A percentile compares a stretch with the other conserved stretches of the same genome.
Conservation (phyloP, 1,284 basidiomycete genomes). For the Fomitopsis pinicola region DNA sequence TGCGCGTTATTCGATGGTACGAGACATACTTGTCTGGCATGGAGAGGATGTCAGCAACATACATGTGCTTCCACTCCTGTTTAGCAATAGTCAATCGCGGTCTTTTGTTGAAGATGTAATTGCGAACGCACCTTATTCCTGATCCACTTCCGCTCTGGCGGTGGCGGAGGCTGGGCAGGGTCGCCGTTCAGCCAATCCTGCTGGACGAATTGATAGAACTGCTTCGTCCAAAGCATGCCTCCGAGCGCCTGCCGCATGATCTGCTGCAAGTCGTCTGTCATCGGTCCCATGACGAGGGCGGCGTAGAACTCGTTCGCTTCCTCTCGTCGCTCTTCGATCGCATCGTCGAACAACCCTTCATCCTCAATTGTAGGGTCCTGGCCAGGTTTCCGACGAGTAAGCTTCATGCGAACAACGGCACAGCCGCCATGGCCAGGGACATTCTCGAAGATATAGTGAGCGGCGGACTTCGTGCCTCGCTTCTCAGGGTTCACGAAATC, state of each 20-base stretch:
- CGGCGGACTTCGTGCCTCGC: slow-evolving; percentile 89
- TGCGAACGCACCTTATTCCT: slow-evolving; percentile 67
- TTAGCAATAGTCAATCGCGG: not conserved
- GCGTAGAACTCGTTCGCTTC: slow-evolving; percentile 97
- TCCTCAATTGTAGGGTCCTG: slow-evolving; percentile 82
- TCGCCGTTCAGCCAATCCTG: slow-evolving; percentile 96
- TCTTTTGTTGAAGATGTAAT: not conserved
- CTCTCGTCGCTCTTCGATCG: slow-evolving; percentile 82
- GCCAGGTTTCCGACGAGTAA: slow-evolving; percentile 75
- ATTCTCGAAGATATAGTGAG: slow-evolving; percentile 84
- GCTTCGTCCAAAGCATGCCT: slow-evolving; percentile 99
- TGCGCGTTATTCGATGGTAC: not conserved
- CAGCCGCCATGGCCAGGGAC: slow-evolving; percentile 93
- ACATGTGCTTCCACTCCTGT: slow-evolving; percentile 92
- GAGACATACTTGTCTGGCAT: slow-evolving; percentile 91
- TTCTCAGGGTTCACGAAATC: slow-evolving; percentile 84
- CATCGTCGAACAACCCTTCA: slow-evolving; percentile 87
- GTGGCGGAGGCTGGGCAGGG: slow-evolving; percentile 91
- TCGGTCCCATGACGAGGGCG: slow-evolving; percentile 72
- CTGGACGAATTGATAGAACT: slow-evolving; percentile 95
- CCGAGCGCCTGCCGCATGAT: slow-evolving; percentile 97
- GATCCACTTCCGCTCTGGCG: slow-evolving; percentile 82
- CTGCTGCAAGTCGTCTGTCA: slow-evolving; percentile 90
- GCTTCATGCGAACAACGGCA: slow-evolving; percentile 91
- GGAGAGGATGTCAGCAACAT: slow-evolving; percentile 93